Percentiles rank a stretch among this genome's conserved stretches.
phyloP scores from a whole-genome alignment of 257 asterid species.

The Cruciata laevipes region DNA sequence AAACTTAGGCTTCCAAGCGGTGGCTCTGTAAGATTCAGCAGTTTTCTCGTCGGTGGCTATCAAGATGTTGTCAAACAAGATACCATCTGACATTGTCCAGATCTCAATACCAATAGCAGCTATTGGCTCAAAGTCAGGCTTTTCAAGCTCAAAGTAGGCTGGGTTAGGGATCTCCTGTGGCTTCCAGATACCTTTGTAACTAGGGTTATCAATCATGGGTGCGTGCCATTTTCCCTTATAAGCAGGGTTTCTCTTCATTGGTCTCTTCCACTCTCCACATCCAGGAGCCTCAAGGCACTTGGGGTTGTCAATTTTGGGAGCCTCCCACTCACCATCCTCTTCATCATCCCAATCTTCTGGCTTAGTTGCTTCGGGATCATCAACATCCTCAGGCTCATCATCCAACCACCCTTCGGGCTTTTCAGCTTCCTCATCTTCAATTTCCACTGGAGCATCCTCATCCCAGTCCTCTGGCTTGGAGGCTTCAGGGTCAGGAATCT shows the following conservation, averaged over 20 bases:
- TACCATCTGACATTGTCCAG: conserved; percentile 98
- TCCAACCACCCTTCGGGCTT: conserved; percentile 99
- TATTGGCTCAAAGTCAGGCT: conserved; percentile 80
- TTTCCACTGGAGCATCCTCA: conserved; percentile 87
- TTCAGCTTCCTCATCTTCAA: conserved; percentile 76
- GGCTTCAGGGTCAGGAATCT: conserved; percentile 91
- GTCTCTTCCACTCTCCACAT: conserved; percentile 95
- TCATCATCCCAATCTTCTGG: conserved; percentile 99
- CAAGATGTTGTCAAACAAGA: conserved; percentile 81
- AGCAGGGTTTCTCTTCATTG: conserved; percentile 76
- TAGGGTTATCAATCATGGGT: conserved; percentile 80
- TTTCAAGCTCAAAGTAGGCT: conserved; percentile 65
- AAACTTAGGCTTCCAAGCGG: conserved; percentile 79
- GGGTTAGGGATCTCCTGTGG: conserved; percentile 81
- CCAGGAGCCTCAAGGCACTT: conserved; percentile 83
- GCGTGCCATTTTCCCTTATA: conserved; percentile 93
- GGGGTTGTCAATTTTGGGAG: conserved; percentile 80
- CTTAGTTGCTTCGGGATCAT: conserved; percentile 86
- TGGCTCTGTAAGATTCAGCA: conserved; percentile 58
- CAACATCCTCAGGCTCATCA: conserved; percentile 94
- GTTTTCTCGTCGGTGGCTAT: conserved; percentile 53
- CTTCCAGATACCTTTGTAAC: conserved; percentile 94
- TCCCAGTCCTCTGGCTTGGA: conserved; percentile 97
- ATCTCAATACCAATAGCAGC: conserved; percentile 96
- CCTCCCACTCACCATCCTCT: conserved; percentile 99